Base-by-base conservation (phyloP, 495 filamentous ascomycete species). In the Chaetomium cochliodes region DNA sequence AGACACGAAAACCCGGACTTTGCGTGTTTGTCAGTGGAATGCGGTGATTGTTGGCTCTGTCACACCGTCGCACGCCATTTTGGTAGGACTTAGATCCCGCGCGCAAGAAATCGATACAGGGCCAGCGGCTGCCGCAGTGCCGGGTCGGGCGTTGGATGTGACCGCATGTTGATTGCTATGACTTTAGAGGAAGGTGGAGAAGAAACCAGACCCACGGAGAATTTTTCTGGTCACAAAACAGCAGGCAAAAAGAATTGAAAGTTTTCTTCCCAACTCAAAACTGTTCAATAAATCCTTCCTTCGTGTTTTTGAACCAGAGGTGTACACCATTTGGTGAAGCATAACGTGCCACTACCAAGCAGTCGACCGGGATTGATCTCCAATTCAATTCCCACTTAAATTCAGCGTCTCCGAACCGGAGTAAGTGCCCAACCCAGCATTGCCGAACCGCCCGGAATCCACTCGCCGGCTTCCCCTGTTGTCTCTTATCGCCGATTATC, bases 121-220 rank as follows among this genome's bases (percentile, higher is more conserved):
- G 18, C 11, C 25, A 26, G 25, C 50, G 50, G 50, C 23, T 28
- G 8, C n/a, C n/a, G n/a, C n/a, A n/a, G n/a, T n/a, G n/a, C 50
- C 50, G 50, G 50, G 18, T 49, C 8, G 46, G 46, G 46, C 1
- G 50, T 18, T 18, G 26, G 26, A 50, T 22, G 46, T 11, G 9
- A 9, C 33, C 23, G 44, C 12, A n/a, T 50, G 8, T 50, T 22
- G 46, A 33, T 53, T 30, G 26, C 46, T 20, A 23, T 11, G 18
- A 50, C 46, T n/a, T 20, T 50, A 15, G 51, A 0, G 26, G 51
- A 30, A 53, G 26, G 51, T 53, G 51, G 51, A 53, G 51, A 30
- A 53, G 15, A 13, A 15, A 2, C 20, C 47, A 30, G 51, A 53
- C 51, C 51, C 25, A 53, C 25, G 51, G 23, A 28, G 13, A 53